Evolutionary conservation across 2,329 filamentous ascomycete species (phyloP).

Genomic region (Cladosporium sp.): DNA sequence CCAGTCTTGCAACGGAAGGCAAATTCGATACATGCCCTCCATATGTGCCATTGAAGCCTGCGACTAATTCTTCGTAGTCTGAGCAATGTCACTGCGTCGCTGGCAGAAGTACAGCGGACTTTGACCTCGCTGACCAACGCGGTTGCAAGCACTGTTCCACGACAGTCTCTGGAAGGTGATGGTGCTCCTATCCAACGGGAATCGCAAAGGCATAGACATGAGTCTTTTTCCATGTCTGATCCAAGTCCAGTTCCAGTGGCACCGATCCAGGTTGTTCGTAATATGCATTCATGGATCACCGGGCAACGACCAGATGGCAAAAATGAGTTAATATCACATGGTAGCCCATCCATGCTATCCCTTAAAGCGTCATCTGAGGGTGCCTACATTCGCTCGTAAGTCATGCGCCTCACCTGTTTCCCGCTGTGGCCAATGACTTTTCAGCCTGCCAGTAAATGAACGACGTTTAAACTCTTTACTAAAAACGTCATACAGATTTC

Average conservation of each 20-base stretch:
- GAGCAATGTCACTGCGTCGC: not conserved
- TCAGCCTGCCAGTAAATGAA: not conserved
- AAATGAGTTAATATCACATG: not conserved
- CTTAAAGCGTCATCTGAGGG: not conserved
- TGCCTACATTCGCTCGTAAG: not conserved
- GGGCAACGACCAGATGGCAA: conserved; percentile 6
- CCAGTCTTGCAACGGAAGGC: not conserved
- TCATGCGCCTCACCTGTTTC: not conserved
- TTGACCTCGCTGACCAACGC: not conserved
- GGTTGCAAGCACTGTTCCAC: not conserved
- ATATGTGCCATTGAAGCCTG: not conserved
- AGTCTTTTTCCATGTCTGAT: not conserved
- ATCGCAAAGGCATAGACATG: not conserved
- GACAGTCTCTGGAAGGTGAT: not conserved
- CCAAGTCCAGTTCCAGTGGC: not conserved
- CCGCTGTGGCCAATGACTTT: not conserved
- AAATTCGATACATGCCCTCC: not conserved
- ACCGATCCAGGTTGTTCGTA: not conserved
- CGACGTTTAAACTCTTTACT: not conserved
- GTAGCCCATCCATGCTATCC: not conserved
- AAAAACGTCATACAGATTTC: not conserved
- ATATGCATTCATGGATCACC: conserved; percentile 5
- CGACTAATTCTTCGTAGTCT: not conserved
- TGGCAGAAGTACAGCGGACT: not conserved
- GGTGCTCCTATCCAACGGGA: not conserved